These are phyloP conservation scores for Wickerhamomyces sp. DNA, from an alignment of 1,139 yeast genomes.

Conservation along the genomic window DNA sequence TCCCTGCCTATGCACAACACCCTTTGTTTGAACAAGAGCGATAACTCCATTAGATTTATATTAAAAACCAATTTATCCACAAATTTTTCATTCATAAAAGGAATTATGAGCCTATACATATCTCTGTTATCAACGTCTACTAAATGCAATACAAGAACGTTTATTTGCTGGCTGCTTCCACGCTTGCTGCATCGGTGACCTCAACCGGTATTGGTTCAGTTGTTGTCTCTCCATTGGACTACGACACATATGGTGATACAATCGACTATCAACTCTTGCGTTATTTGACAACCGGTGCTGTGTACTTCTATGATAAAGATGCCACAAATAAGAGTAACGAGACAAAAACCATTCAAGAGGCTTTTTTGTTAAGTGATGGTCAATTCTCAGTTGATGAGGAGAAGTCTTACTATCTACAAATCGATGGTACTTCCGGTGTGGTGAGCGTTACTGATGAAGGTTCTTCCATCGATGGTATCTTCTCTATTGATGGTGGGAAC, in stretches of 20 bases:
- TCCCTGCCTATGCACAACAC: too few species aligned
- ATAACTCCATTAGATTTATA: constrained; percentile 1
- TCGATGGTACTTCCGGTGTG: constrained; percentile 11
- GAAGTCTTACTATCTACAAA: constrained; percentile 5
- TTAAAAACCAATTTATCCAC: too few species aligned
- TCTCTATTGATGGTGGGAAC: constrained; percentile 6
- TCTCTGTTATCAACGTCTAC: too few species aligned
- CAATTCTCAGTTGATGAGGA: constrained; percentile 7
- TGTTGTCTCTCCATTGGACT: constrained; percentile 16
- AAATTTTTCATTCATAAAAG: too few species aligned
- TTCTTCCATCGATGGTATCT: constrained; percentile 10
- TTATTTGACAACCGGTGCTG: constrained; percentile 10
- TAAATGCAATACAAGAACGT: too few species aligned
- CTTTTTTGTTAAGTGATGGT: constrained; percentile 9
- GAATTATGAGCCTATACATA: too few species aligned
- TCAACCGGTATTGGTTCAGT: constrained; percentile 12
- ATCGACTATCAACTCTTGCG: constrained; percentile 15
- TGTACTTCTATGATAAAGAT: constrained; percentile 11
- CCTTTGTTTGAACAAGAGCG: background rate
- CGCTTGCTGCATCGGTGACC: background rate
- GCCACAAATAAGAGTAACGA: constrained; percentile 1
- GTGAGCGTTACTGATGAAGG: constrained; percentile 8
- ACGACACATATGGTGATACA: constrained; percentile 10
- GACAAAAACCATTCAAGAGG: constrained; percentile 9
- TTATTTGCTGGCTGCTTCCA: too few species aligned